These are phyloP conservation scores for Glarea lozoyensis DNA, from an alignment of 495 filamentous ascomycete genomes.

Conservation along the genomic window DNA sequence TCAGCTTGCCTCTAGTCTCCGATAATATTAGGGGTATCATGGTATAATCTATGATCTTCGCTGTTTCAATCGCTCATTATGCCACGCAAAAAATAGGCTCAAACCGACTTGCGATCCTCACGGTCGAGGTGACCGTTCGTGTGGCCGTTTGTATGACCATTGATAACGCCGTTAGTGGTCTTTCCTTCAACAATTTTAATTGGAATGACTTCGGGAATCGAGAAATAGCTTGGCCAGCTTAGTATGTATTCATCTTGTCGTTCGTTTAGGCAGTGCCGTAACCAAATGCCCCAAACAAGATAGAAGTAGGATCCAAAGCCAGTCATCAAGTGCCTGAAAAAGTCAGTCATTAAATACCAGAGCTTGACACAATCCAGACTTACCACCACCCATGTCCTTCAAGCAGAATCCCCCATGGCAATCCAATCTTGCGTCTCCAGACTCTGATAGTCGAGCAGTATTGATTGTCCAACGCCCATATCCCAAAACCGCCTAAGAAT, in stretches of 20 bases:
- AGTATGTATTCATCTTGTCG: slow-evolving; percentile 36
- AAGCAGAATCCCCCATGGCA: slow-evolving; percentile 85
- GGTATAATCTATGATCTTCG: background rate
- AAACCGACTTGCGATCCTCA: slow-evolving; percentile 8
- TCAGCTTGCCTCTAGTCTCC: too few relatives aligned
- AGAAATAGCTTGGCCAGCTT: slow-evolving; percentile 29
- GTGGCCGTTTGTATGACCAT: background rate
- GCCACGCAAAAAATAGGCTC: background rate
- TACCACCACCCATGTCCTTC: slow-evolving; percentile 99
- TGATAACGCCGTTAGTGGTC: slow-evolving; percentile 2
- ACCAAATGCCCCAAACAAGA: slow-evolving; percentile 39
- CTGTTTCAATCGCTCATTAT: background rate
- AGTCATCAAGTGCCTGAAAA: slow-evolving; percentile 37
- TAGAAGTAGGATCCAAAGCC: slow-evolving; percentile 39
- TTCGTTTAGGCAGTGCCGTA: slow-evolving; percentile 37
- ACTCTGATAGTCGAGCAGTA: slow-evolving; percentile 64
- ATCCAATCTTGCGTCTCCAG: slow-evolving; percentile 63
- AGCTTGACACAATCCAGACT: slow-evolving; percentile 24
- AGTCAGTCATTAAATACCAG: slow-evolving; percentile 1
- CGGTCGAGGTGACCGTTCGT: background rate
- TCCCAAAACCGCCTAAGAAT: slow-evolving; percentile 74
- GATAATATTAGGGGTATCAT: background rate
- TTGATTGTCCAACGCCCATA: slow-evolving; percentile 83
- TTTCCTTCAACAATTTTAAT: background rate
- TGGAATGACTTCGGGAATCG: slow-evolving; percentile 27